phyloP scores from a whole-genome alignment of 345 rosid species.

The Gynandropsis gynandra region DNA sequence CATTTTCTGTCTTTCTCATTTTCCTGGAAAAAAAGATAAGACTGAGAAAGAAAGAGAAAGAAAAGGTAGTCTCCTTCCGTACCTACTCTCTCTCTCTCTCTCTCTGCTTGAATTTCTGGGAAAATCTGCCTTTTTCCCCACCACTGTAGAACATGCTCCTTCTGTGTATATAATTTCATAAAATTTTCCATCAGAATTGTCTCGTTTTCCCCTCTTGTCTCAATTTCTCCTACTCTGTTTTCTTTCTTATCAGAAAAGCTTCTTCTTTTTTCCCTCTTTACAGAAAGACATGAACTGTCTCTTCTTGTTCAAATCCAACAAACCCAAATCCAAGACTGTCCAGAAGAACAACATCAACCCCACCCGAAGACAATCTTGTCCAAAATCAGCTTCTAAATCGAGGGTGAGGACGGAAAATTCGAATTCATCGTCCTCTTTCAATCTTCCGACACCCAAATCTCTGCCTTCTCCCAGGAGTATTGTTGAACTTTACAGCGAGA shows the following conservation, averaged over 20 bases:
- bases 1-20: too few relatives aligned
- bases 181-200: not conserved
- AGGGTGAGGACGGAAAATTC: not conserved
- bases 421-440: not conserved
- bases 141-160: too few relatives aligned
- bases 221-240: constrained; percentile 6
- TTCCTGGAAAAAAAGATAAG: too few relatives aligned
- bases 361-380: constrained; percentile 24
- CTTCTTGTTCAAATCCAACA: constrained; percentile 23
- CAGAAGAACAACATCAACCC: not conserved
- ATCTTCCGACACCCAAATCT: constrained; percentile 20
- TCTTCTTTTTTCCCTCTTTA: too few relatives aligned
- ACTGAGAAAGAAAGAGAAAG: too few relatives aligned
- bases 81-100: too few relatives aligned
- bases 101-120: too few relatives aligned
- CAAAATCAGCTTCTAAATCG: constrained; percentile 49
- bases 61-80: too few relatives aligned
- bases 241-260: constrained; percentile 1
- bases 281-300: constrained; percentile 25
- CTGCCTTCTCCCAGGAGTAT: constrained; percentile 46
- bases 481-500: constrained; percentile 49
- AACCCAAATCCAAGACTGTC: constrained; percentile 3
- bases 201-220: not conserved
- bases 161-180: too few relatives aligned
- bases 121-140: too few relatives aligned